These are phyloP conservation scores for Lithospermum erythrorhizon DNA, from an alignment of 257 asterid genomes.

Conservation along the genomic window DNA sequence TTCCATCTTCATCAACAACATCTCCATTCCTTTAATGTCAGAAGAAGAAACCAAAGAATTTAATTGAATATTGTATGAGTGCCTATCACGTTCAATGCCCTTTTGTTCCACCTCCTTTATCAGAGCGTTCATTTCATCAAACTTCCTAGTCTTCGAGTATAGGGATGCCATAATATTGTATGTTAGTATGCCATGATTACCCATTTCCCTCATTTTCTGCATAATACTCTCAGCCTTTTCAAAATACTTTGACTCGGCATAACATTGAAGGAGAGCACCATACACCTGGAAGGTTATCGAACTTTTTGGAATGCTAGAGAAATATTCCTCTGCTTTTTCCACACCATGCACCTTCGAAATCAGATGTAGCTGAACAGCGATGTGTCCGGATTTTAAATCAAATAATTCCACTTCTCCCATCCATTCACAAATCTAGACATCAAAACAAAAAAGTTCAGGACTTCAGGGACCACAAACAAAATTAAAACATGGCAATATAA, in stretches of 20 bases:
- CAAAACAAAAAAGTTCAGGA: not conserved
- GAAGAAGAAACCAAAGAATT: slow-evolving; percentile 22
- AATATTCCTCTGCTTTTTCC: slow-evolving; percentile 20
- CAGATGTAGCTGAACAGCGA: slow-evolving; percentile 24
- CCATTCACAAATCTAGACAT: slow-evolving; percentile 26
- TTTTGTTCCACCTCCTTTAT: slow-evolving; percentile 35
- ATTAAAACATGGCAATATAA: not conserved
- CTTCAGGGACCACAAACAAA: not conserved
- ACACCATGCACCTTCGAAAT: slow-evolving; percentile 21
- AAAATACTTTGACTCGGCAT: slow-evolving; percentile 9
- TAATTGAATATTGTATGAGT: slow-evolving; percentile 22
- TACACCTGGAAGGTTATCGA: slow-evolving; percentile 8
- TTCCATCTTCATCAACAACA: slow-evolving; percentile 39
- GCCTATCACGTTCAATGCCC: slow-evolving; percentile 15
- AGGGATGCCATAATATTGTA: slow-evolving; percentile 33
- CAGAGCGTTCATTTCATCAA: slow-evolving; percentile 20
- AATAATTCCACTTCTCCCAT: not conserved
- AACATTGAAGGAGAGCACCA: slow-evolving; percentile 26
- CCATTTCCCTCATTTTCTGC: slow-evolving; percentile 24
- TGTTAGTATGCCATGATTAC: slow-evolving; percentile 6
- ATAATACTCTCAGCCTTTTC: slow-evolving; percentile 26
- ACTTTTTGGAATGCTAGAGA: slow-evolving; percentile 16
- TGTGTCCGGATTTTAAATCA: slow-evolving; percentile 13
- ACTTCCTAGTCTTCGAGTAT: slow-evolving; percentile 19
- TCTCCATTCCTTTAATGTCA: slow-evolving; percentile 33